Percentiles rank a stretch among this genome's conserved stretches.
These are phyloP conservation scores for Pulveroboletus sp. DNA, from an alignment of 768 basidiomycete genomes.

Conservation along the genomic window DNA sequence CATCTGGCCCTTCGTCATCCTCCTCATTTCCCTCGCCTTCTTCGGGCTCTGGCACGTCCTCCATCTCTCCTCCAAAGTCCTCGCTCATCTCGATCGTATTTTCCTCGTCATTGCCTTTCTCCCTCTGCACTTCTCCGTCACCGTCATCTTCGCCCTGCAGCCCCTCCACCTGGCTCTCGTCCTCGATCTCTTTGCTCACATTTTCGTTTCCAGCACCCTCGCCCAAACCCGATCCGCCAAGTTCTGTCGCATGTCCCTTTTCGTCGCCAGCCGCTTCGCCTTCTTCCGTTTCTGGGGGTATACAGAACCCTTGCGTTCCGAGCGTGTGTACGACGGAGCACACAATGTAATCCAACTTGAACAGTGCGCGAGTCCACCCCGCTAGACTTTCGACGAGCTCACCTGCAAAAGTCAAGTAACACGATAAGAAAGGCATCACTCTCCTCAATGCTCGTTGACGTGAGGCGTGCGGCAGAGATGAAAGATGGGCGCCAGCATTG, in stretches of 20 bases:
- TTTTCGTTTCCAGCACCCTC: conserved; percentile 83
- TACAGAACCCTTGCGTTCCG: conserved; percentile 88
- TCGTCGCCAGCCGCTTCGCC: conserved; percentile 47
- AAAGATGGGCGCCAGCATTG: conserved; percentile 37
- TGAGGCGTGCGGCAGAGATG: conserved; percentile 29
- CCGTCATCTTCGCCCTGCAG: conserved; percentile 65
- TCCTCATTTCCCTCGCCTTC: conserved; percentile 43
- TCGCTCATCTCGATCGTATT: conserved; percentile 90
- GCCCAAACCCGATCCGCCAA: conserved; percentile 84
- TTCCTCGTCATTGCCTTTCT: conserved; percentile 52
- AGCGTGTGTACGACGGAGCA: conserved; percentile 72
- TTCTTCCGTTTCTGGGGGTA: conserved; percentile 74
- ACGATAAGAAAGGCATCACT: conserved; percentile 72
- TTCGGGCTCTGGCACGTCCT: conserved; percentile 68
- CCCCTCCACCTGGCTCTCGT: conserved; percentile 96
- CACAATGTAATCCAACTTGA: conserved; percentile 82
- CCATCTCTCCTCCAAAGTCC: conserved; percentile 84
- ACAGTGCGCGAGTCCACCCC: conserved; percentile 70
- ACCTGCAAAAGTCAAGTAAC: conserved; percentile 55
- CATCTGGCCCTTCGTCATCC: conserved; percentile 66
- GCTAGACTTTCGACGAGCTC: conserved; percentile 56
- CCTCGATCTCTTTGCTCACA: conserved; percentile 92
- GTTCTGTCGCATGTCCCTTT: conserved; percentile 36
- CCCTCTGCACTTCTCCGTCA: conserved; percentile 28
- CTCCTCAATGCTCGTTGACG: conserved; percentile 39